Conservation (phyloP, 495 filamentous ascomycete genomes). For the Penicillium odoratum region DNA sequence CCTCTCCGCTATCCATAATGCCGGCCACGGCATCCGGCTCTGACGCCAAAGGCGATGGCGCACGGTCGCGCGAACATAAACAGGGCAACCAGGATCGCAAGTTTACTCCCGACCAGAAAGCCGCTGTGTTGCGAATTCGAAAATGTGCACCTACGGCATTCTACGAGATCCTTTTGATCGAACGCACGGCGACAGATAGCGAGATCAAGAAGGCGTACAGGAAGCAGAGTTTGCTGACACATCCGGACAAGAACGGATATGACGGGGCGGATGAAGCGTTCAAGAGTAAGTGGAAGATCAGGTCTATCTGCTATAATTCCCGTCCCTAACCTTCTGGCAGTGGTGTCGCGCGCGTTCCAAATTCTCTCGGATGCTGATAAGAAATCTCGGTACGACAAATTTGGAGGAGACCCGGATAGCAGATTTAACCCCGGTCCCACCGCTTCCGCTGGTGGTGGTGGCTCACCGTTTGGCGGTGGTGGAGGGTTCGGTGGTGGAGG, state of each 20-base stretch:
- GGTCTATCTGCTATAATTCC: neutral
- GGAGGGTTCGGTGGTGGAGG: constrained; percentile 62
- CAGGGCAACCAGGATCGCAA: constrained; percentile 91
- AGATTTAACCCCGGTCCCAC: constrained; percentile 65
- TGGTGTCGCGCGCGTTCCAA: constrained; percentile 92
- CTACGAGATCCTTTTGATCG: constrained; percentile 87
- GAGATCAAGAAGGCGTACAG: constrained; percentile 98
- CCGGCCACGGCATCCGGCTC: constrained; percentile 74
- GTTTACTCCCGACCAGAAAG: constrained; percentile 86
- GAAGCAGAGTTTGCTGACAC: constrained; percentile 87
- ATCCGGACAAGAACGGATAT: constrained; percentile 99
- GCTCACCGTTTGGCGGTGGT: constrained; percentile 53
- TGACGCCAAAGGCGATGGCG: constrained; percentile 59
- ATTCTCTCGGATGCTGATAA: constrained; percentile 93
- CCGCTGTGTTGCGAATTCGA: constrained; percentile 82
- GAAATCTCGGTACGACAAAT: constrained; percentile 79
- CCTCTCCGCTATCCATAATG: constrained; percentile 52
- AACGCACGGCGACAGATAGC: constrained; percentile 68
- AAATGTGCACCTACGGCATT: constrained; percentile 82
- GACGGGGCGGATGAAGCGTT: constrained; percentile 96
- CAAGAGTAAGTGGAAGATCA: constrained; percentile 62
- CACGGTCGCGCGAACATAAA: constrained; percentile 81
- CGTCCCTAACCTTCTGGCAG: constrained; percentile 38
- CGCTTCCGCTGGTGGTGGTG: constrained; percentile 35
- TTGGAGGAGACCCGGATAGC: constrained; percentile 88